These are phyloP conservation scores for Pythium dissotocum DNA, from an alignment of 352 stramenopile species.

Conservation along the genomic window DNA sequence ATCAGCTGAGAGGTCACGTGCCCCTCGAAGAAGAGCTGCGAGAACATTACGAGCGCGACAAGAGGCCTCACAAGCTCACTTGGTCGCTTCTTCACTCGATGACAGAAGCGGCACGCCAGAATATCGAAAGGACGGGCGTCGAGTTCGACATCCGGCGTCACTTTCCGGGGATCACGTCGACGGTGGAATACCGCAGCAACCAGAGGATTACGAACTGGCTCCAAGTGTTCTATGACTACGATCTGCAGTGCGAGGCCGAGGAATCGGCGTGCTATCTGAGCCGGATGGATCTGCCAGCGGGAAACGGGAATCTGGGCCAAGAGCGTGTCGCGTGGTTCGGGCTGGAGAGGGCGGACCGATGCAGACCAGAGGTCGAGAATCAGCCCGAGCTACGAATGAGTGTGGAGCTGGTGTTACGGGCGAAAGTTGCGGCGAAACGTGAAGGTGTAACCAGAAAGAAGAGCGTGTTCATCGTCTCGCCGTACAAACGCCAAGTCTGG, in stretches of 20 bases:
- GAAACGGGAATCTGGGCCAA: neutral
- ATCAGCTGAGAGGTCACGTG: neutral
- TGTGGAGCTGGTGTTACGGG: neutral
- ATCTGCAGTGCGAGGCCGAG: neutral
- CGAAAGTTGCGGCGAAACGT: neutral
- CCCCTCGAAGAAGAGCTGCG: neutral
- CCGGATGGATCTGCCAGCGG: neutral
- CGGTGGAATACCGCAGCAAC: neutral
- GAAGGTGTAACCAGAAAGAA: neutral
- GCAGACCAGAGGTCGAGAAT: neutral
- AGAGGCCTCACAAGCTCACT: conserved; percentile 1
- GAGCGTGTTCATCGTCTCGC: neutral
- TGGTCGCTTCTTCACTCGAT: neutral
- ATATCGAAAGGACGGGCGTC: neutral
- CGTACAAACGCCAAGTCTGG: neutral
- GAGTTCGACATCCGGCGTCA: neutral
- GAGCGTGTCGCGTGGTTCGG: neutral
- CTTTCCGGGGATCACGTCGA: conserved; percentile 6
- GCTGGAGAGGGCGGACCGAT: neutral
- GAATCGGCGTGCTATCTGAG: neutral
- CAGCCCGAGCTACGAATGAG: neutral
- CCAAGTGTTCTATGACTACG: neutral
- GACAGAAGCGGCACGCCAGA: neutral
- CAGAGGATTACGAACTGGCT: neutral
- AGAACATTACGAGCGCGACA: neutral